phyloP scores from a whole-genome alignment of 2,329 filamentous ascomycete genomes.

The Elsinoe ampelina region DNA sequence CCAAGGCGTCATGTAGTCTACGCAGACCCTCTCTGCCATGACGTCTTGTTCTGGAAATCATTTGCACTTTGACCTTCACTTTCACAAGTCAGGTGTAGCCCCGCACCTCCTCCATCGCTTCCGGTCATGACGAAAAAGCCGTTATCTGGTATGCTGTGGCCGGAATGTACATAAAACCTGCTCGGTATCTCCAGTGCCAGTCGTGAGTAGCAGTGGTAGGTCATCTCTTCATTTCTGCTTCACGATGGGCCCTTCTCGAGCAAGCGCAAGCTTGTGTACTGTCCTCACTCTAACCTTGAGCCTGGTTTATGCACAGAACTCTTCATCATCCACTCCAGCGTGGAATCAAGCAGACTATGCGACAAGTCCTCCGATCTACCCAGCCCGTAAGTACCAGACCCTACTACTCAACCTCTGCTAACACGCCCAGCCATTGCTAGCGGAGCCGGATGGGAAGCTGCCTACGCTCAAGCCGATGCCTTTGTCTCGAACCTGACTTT shows the following conservation, averaged over 20 bases:
- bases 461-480: conserved; percentile 18
- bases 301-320: conserved; percentile 14
- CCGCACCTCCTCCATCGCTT: conserved; percentile 1
- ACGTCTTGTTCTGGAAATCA: neutral
- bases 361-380: conserved; percentile 21
- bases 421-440: conserved; percentile 18
- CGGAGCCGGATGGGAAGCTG: conserved; percentile 19
- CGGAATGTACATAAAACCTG: neutral
- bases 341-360: conserved; percentile 22
- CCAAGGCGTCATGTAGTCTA: neutral
- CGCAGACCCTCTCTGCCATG: neutral
- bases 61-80: neutral
- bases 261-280: neutral
- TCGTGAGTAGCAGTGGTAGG: neutral
- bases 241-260: neutral
- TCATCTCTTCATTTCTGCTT: neutral
- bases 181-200: neutral
- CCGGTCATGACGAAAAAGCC: conserved; percentile 1
- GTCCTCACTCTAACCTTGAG: neutral
- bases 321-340: conserved; percentile 13
- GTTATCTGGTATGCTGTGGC: neutral
- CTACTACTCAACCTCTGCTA: neutral
- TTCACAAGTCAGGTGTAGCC: neutral
- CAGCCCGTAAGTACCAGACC: conserved; percentile 17
- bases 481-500: conserved; percentile 19